Conservation (phyloP, 2,329 filamentous ascomycete genomes). For the Penicillium sp. region DNA sequence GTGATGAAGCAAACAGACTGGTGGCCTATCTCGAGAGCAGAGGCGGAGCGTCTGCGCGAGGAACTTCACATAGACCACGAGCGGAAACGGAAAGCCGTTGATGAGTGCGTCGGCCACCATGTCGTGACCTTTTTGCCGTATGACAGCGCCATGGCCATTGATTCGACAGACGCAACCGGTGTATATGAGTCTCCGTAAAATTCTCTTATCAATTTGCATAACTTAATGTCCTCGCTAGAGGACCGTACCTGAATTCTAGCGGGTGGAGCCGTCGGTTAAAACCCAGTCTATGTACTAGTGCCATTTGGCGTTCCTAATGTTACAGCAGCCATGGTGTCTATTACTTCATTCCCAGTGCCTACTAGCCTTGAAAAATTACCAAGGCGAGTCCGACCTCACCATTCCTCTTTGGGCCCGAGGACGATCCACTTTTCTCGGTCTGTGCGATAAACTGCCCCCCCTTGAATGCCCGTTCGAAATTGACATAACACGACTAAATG, state of each 20-base stretch:
- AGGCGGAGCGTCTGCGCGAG: not conserved
- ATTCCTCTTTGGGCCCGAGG: not conserved
- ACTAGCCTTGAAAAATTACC: too few species aligned
- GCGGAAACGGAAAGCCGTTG: not conserved
- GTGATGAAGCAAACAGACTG: not conserved
- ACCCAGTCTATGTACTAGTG: too few species aligned
- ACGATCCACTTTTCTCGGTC: not conserved
- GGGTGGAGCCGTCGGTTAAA: too few species aligned
- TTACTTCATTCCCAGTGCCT: too few species aligned
- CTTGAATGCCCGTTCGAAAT: not conserved
- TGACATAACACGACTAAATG: constrained; percentile 7
- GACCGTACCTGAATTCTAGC: too few species aligned
- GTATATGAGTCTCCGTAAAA: not conserved
- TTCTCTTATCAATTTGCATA: not conserved
- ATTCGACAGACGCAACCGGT: not conserved
- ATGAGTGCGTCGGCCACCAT: not conserved
- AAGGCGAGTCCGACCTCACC: not conserved
- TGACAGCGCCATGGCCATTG: not conserved
- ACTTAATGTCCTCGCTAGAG: too few species aligned
- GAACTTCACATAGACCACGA: not conserved
- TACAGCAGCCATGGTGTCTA: too few species aligned
- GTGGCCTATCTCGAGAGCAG: not conserved
- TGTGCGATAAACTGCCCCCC: not conserved
- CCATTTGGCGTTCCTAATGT: too few species aligned
- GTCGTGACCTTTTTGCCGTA: not conserved